Evolutionary conservation across 306 rosid genomes (phyloP).

Genomic region (Begonia masoniana): DNA sequence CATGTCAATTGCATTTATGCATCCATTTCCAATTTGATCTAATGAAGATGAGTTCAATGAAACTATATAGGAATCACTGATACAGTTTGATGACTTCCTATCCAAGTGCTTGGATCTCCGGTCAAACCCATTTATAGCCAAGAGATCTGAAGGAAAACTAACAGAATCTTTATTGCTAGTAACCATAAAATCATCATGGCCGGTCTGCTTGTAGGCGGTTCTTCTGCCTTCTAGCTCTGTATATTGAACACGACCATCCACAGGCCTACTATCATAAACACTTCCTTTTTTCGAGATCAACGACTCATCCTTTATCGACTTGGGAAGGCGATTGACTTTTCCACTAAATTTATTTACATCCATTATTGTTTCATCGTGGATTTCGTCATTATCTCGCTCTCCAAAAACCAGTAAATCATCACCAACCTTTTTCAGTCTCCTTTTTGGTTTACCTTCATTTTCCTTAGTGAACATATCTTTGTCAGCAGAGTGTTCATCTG

Average conservation of each 20-base stretch:
- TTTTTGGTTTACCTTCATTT: slow-evolving; percentile 30
- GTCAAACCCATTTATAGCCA: slow-evolving; percentile 42
- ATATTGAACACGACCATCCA: slow-evolving; percentile 26
- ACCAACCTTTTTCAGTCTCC: slow-evolving; percentile 27
- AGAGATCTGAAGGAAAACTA: slow-evolving; percentile 29
- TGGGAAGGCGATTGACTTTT: slow-evolving; percentile 28
- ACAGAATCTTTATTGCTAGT: slow-evolving; percentile 34
- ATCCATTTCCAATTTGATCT: slow-evolving; percentile 35
- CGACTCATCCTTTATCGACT: slow-evolving; percentile 38
- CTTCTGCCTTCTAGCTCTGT: slow-evolving; percentile 58
- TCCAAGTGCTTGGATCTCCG: slow-evolving; percentile 27
- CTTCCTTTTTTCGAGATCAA: slow-evolving; percentile 33
- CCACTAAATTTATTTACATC: slow-evolving; percentile 45
- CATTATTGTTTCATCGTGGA: slow-evolving; percentile 29
- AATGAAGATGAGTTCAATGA: slow-evolving; percentile 41
- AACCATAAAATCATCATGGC: slow-evolving; percentile 58
- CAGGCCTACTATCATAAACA: slow-evolving; percentile 21
- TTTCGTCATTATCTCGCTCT: slow-evolving; percentile 30
- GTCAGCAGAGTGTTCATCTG: slow-evolving; percentile 50
- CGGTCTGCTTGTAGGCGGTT: slow-evolving; percentile 36
- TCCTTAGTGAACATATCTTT: slow-evolving; percentile 47
- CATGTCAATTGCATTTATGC: slow-evolving; percentile 64
- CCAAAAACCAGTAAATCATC: slow-evolving; percentile 61
- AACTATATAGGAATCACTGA: slow-evolving; percentile 77
- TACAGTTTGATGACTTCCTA: slow-evolving; percentile 38